Evolutionary conservation across 169 alveolate species (phyloP), one percentile per base, ranked within the genome.

Genomic region (Cryptosporidium muris): DNA sequence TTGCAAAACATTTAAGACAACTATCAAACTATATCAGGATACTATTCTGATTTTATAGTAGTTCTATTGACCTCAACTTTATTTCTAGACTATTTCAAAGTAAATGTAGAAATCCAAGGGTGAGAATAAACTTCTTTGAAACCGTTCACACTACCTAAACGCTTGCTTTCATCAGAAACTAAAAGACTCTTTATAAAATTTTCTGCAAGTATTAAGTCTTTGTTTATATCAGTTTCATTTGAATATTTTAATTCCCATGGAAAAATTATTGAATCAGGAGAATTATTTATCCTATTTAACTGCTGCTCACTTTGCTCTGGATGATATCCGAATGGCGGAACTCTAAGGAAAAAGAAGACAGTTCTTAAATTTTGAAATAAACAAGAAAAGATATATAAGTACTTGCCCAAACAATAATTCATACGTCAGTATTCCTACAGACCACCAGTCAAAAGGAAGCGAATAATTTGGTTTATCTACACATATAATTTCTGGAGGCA

Each of bases 401-500:
- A 74, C 85, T n/a, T 74, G 54, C 85, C 68, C 68, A 25, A 74
- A 74, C 38, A 74, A 47, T 25, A 74, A 11, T 16, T 74, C 85
- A 52, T 74, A 74, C n/a, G 51, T 58, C 45, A 74, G 9, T 12
- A 74, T 63, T 7, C 85, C 85, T 6, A 74, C 43, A 2, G 85
- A 74, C 85, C 85, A 74, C 85, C 85, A 74, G 51, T 74, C 85
- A 43, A 34, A 60, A 25, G 16, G 52, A 37, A 74, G 5, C 12
- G 63, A 34, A 36, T 74, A 74, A 62, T 74, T 62, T 56, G 85
- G 85, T 14, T 47, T 16, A 11, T 54, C 58, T 34, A 16, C 37
- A 51, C 85, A 74, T 43, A 74, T 42, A 66, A 74, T 74, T 58
- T 74, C 85, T 58, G 85, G 85, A 43, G 85, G 74, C 85, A 74